These are phyloP conservation scores for Boletus sensibilis DNA, from an alignment of 768 basidiomycete species.

Conservation along the genomic window DNA sequence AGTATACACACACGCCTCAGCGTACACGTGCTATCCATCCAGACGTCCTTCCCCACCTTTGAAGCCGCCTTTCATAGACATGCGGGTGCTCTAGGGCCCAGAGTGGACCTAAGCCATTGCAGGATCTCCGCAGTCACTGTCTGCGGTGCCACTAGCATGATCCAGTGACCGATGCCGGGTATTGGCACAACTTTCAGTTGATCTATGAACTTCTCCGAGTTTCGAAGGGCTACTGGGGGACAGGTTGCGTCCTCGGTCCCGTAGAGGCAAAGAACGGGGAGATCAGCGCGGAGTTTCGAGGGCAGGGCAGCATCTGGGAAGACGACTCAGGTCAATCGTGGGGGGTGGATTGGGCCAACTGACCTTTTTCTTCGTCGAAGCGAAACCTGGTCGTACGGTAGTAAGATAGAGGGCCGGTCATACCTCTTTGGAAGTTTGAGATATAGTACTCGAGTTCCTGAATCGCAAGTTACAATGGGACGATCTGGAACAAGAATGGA, in stretches of 20 bases:
- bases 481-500: background rate
- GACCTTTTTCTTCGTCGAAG: slow-evolving; percentile 63
- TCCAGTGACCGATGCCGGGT: slow-evolving; percentile 64
- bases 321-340: background rate
- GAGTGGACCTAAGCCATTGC: slow-evolving; percentile 40
- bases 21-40: background rate
- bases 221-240: slow-evolving; percentile 40
- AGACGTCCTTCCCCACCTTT: background rate
- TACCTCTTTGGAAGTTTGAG: slow-evolving; percentile 44
- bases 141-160: slow-evolving; percentile 62
- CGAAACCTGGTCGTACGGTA: slow-evolving; percentile 62
- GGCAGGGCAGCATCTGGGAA: slow-evolving; percentile 44
- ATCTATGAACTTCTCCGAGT: slow-evolving; percentile 49
- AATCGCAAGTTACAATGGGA: slow-evolving; percentile 4
- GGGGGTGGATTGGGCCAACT: background rate
- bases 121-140: slow-evolving; percentile 49
- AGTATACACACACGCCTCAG: background rate
- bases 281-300: slow-evolving; percentile 40
- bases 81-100: background rate
- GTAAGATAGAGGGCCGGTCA: slow-evolving; percentile 76
- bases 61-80: slow-evolving; percentile 6
- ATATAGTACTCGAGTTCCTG: slow-evolving; percentile 60
- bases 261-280: slow-evolving; percentile 62
- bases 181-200: slow-evolving; percentile 51
- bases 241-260: slow-evolving; percentile 56